phyloP scores from a whole-genome alignment of 2,329 filamentous ascomycete genomes.

The Cladosporium sphaerospermum region DNA sequence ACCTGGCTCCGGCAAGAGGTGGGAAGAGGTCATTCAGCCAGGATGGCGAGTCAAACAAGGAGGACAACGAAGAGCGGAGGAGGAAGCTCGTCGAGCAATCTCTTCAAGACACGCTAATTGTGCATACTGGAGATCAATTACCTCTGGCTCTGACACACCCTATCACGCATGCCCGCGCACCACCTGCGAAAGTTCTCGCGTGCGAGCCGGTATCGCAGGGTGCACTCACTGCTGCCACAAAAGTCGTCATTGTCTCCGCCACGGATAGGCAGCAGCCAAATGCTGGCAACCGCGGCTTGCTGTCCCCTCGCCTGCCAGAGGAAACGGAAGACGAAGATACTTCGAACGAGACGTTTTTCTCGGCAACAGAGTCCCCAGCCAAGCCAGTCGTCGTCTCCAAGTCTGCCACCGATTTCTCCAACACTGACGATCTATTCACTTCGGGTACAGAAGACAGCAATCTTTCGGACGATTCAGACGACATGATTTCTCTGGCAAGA shows the following conservation, averaged over 20 bases:
- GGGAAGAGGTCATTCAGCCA: constrained; percentile 19
- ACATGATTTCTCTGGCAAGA: constrained; percentile 83
- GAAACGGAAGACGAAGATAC: constrained; percentile 60
- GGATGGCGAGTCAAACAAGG: constrained; percentile 11
- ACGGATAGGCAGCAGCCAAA: constrained; percentile 51
- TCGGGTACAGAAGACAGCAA: constrained; percentile 65
- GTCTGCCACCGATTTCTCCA: constrained; percentile 34
- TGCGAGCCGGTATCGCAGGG: constrained; percentile 94
- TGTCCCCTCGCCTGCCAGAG: constrained; percentile 28
- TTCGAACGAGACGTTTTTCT: constrained; percentile 86
- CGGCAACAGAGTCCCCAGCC: constrained; percentile 62
- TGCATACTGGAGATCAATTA: constrained; percentile 78
- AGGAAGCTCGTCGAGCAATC: constrained; percentile 58
- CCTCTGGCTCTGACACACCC: constrained; percentile 76
- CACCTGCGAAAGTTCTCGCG: constrained; percentile 81
- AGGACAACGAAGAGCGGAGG: constrained; percentile 17
- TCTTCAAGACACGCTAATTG: constrained; percentile 63
- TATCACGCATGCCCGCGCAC: constrained; percentile 76
- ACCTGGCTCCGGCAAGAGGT: constrained; percentile 15
- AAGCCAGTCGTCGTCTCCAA: constrained; percentile 34
- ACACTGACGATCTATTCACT: constrained; percentile 49
- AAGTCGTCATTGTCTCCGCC: constrained; percentile 70
- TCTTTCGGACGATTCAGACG: constrained; percentile 85
- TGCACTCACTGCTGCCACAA: constrained; percentile 67
- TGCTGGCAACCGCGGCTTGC: constrained; percentile 19